phyloP scores from a whole-genome alignment of 768 basidiomycete species.

The Paxillus rubicundulus region DNA sequence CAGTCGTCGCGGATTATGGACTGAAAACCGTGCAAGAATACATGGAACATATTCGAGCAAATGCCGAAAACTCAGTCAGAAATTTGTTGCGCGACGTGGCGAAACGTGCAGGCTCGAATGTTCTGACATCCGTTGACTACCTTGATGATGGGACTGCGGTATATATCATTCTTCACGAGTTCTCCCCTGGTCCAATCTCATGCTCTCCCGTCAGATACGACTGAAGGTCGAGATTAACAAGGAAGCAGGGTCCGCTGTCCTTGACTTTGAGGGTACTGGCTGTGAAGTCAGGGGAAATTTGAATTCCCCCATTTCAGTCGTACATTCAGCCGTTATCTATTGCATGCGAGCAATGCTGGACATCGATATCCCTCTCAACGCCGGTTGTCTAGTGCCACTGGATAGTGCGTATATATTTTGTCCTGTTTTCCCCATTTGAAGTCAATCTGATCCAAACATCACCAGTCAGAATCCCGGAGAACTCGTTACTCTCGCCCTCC shows the following conservation, averaged over 20 bases:
- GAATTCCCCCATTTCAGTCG: slow-evolving; percentile 83
- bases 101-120: slow-evolving; percentile 60
- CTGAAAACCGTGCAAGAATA: slow-evolving; percentile 88
- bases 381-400: slow-evolving; percentile 87
- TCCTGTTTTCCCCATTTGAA: neutral
- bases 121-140: slow-evolving; percentile 74
- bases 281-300: slow-evolving; percentile 83
- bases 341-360: slow-evolving; percentile 87
- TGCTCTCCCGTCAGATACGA: slow-evolving; percentile 48
- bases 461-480: slow-evolving; percentile 75
- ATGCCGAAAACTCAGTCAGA: slow-evolving; percentile 86
- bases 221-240: slow-evolving; percentile 78
- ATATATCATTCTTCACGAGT: slow-evolving; percentile 32
- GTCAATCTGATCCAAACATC: neutral
- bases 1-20: slow-evolving; percentile 85
- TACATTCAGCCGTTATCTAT: slow-evolving; percentile 85
- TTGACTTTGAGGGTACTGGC: slow-evolving; percentile 85
- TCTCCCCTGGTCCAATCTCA: slow-evolving; percentile 2
- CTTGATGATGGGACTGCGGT: slow-evolving; percentile 87
- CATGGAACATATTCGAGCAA: slow-evolving; percentile 86
- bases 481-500: slow-evolving; percentile 76
- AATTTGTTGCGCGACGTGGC: slow-evolving; percentile 75
- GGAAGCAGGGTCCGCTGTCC: slow-evolving; percentile 67
- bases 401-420: slow-evolving; percentile 47
- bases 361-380: slow-evolving; percentile 87